Base-by-base conservation (phyloP, 129 eudicot species). In the Flaveria ramosissima region DNA sequence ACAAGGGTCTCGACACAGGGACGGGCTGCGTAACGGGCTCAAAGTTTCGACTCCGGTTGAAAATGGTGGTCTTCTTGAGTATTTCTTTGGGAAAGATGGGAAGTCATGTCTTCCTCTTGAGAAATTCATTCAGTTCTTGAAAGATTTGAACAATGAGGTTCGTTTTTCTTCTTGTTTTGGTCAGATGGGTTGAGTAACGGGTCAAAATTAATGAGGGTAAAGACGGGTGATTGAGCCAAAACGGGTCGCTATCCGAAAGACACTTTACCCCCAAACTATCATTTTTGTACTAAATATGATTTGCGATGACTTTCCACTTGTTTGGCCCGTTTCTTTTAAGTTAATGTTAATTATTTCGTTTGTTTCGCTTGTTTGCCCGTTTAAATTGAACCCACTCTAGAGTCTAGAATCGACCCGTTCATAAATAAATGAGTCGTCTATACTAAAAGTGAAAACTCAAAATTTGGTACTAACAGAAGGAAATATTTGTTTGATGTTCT, bases 61-160 rank as follows among this genome's bases (percentile, higher is more conserved):
- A 43, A 74, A 86, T 21, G 97, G 93, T 1, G 98, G 97, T 52
- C 86, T 91, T 26, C 78, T 94, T 7, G 86, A 91, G 87, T 85
- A 90, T 79, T 94, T 94, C 76, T 91, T 94, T 2, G 98, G 98
- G 41, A 87, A 91, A 87, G 96, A 91, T 59, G 98, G 96, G 56
- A 87, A 83, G 3, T 48, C 86, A 17, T 74, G 81, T 52, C 96
- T 94, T 2, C 77, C 81, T 48, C 93, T 84, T 21, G 96, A 72
- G 52, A 91, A 74, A 48, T 94, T 94, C 56, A 86, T 89, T 43
- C 84, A 94, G 19, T 94, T 94, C 70, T 78, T 94, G 68, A 81
- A 91, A 72, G 98, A 89, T 59, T 80, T 94, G 85, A 97, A 94
- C 3, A 74, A 83, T 12, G 97, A 94, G 86, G 97, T 93, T 51